Evolutionary conservation across 2,329 filamentous ascomycete genomes (phyloP), one percentile per base, ranked within the genome.

Genomic region (Coniosporium tulheliwenetii): DNA sequence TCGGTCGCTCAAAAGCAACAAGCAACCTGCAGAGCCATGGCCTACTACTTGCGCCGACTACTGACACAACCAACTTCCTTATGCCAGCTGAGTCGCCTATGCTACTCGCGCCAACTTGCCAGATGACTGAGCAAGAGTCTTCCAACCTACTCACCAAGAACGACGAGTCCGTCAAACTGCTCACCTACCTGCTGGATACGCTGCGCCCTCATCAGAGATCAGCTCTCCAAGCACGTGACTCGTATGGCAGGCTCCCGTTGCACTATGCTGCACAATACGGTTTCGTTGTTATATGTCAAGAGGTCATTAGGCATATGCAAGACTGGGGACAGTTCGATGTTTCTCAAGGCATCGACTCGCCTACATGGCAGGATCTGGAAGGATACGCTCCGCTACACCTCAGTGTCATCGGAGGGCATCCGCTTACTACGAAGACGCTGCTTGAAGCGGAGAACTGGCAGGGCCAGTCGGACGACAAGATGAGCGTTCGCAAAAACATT

Each of bases 191-290:
- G 7, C 67, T 98, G 4, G 78, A 86, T 37, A 67, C 70, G 26
- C 69, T 98, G 7, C 72, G 67, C 9, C 68, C 73, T 0, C 64
- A 72, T 8, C 89, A 96, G 49, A 75, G 79, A 9, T 48, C 57
- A 10, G 80, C 81, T 0, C 65, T 96, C 9, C 66, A 72, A 39
- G 73, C 74, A 10, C 77, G 72, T 44, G 89, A 96, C 60, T 71
- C 77, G 0, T 82, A 89, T 44, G 87, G 85, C 2, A 81, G 89
- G 4, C 71, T 89, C 10, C 86, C 89, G 1, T 69, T 96, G 9
- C 89, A 96, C 57, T 95, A 95, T 55, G 86, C 86, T 2, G 89
- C 91, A 0, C 86, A 96, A 56, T 94, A 93, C 55, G 91, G 91
- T 2, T 86, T 95, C 50, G 83, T 91, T 3, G 75, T 85, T n/a